Base-by-base conservation (phyloP, 2,329 filamentous ascomycete species). In the Ophidiomyces ophidiicola region DNA sequence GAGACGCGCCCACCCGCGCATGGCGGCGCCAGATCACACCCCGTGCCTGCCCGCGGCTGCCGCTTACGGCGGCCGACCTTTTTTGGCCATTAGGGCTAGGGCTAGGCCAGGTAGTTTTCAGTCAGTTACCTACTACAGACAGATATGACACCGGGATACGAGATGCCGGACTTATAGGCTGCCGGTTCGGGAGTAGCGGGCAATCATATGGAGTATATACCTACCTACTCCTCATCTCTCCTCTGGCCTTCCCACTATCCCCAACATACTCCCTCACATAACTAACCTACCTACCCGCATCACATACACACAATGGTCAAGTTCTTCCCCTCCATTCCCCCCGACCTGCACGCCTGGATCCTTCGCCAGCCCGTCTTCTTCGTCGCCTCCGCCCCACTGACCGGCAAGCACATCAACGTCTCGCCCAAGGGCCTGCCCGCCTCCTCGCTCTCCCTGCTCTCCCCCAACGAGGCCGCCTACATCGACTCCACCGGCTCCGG, bases 401-500 rank as follows among this genome's bases (percentile, higher is more conserved):
- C 69, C n/a, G 77, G 73, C 14, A 59, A 64, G 1, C 81, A 87
- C 61, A 67, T 87, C 63, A 87, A 87, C 52, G 62, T 85, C 40
- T 86, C 80, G 0, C 80, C 82, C 34, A 85, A 87, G 58, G 81
- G 82, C 34, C 68, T 79, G 15, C 64, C 74, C 0, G 66, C 70
- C 12, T 62, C 69, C n/a, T 76, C 76, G 19, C 75, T 82, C 50
- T 67, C 72, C 21, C 64, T 82, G 38, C 62, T 81, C 37, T 59
- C 62, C 6, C 66, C 71, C 20, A 78, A 70, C 44, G 63, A 65
- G n/a, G 71, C 70, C 42, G 78, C 74, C 18, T 87, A 86, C 53
- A 67, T 85, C 40, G 82, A 87, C 53, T 72, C 77, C 44, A 84
- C 78, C 1, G 82, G 82, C 20, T 82, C 77, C 21, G 82, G 82